These are phyloP conservation scores for Rhododendron vialii DNA, from an alignment of 148 eudicot genomes.

Conservation along the genomic window DNA sequence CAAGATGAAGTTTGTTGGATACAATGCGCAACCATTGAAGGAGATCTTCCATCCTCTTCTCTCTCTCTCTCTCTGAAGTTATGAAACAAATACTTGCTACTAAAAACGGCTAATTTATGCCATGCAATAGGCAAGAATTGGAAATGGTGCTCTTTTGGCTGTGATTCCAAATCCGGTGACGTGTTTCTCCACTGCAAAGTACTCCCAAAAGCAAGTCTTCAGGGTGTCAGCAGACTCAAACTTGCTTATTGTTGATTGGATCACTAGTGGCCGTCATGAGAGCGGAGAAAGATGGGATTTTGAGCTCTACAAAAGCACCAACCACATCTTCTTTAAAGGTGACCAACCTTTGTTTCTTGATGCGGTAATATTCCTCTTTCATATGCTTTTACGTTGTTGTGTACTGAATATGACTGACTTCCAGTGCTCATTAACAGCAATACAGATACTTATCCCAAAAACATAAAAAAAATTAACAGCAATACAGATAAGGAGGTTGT, in stretches of 20 bases:
- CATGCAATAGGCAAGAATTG: slow-evolving; percentile 83
- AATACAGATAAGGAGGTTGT: not conserved
- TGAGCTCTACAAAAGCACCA: slow-evolving; percentile 67
- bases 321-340: slow-evolving; percentile 63
- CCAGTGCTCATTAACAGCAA: not conserved
- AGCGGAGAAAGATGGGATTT: slow-evolving; percentile 98
- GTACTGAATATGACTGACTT: not conserved
- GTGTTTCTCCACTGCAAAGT: slow-evolving; percentile 82
- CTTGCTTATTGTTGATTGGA: slow-evolving; percentile 93
- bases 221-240: slow-evolving; percentile 61
- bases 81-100: not conserved
- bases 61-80: not conserved
- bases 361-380: slow-evolving; percentile 46
- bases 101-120: slow-evolving; percentile 30
- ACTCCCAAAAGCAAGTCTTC: slow-evolving; percentile 81
- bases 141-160: slow-evolving; percentile 64
- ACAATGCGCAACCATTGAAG: not conserved
- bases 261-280: slow-evolving; percentile 96
- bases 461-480: too few species aligned
- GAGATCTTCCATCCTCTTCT: not conserved
- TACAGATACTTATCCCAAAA: too few species aligned
- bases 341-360: slow-evolving; percentile 82
- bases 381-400: not conserved
- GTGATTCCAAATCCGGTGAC: slow-evolving; percentile 96
- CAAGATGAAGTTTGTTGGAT: not conserved